phyloP scores from a whole-genome alignment of 805 yeast species.

The Ascoidea tarda region DNA sequence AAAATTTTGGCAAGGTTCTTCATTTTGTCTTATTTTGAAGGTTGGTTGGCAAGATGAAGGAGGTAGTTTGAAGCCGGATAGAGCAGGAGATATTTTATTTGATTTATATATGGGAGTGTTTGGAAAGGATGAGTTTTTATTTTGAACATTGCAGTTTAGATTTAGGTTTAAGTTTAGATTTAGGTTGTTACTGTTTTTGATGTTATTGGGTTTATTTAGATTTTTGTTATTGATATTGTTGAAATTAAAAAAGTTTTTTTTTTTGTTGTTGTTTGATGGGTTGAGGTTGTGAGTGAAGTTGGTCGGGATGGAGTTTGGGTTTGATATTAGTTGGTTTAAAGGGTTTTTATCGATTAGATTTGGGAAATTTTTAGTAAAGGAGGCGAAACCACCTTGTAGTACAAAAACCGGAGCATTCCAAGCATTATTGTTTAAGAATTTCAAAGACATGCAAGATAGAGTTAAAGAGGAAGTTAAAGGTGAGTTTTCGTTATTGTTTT shows the following conservation, averaged over 20 bases:
- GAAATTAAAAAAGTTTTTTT: not conserved
- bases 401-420: conserved; percentile 29
- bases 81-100: conserved; percentile 11
- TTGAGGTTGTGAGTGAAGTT: conserved; percentile 13
- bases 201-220: not conserved
- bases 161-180: not conserved
- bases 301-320: conserved; percentile 9
- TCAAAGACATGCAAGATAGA: conserved; percentile 32
- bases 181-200: not conserved
- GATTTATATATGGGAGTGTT: not conserved
- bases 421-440: conserved; percentile 25
- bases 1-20: conserved; percentile 24
- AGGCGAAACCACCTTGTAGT: conserved; percentile 26
- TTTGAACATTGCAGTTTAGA: not conserved
- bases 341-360: conserved; percentile 12
- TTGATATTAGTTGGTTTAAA: conserved; percentile 3
- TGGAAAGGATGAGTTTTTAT: not conserved
- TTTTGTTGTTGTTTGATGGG: not conserved
- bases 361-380: conserved; percentile 19
- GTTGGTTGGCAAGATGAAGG: conserved; percentile 25
- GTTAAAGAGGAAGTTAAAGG: conserved; percentile 18
- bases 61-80: conserved; percentile 42
- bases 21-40: conserved; percentile 37
- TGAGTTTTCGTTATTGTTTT: conserved; percentile 12
- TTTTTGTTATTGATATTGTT: conserved; percentile 6